Evolutionary conservation across 73 alveolate genomes (phyloP).

Genomic region (Symbiodinium pilosum): DNA sequence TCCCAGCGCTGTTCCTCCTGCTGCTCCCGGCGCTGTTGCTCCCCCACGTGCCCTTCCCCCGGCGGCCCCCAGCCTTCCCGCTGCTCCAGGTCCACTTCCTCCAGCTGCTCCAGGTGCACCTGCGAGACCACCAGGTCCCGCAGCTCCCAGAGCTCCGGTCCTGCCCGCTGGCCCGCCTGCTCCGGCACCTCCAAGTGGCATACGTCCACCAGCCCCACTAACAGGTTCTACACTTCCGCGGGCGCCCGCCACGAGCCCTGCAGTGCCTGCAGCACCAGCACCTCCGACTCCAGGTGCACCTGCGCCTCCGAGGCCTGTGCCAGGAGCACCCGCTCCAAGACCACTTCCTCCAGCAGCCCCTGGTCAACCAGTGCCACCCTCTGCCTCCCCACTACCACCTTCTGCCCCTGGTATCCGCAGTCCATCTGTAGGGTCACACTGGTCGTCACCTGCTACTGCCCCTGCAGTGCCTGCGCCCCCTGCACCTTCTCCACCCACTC

Average conservation of each 20-base stretch:
- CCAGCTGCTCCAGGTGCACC: not conserved
- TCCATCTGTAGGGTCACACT: not conserved
- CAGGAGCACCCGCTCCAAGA: not conserved
- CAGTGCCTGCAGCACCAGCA: not conserved
- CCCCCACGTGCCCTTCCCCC: not conserved
- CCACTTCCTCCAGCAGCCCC: not conserved
- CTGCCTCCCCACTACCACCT: not conserved
- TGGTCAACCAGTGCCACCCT: not conserved
- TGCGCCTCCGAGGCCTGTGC: not conserved
- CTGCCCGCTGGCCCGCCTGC: not conserved
- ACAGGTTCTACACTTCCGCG: not conserved
- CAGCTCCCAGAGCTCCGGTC: not conserved
- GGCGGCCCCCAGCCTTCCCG: not conserved
- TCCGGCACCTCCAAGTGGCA: not conserved
- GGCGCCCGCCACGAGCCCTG: not conserved
- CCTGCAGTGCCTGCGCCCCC: not conserved
- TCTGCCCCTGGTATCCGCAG: not conserved
- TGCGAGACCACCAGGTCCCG: not conserved
- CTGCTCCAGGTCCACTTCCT: not conserved
- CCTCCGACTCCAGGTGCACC: not conserved
- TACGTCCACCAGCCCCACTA: not conserved
- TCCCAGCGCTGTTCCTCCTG: not conserved
- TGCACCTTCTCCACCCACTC: not conserved
- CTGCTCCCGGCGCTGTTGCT: not conserved
- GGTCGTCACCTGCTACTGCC: conserved; percentile 3